Conservation (phyloP, 805 yeast species). For the Ogataea degrootiae region DNA sequence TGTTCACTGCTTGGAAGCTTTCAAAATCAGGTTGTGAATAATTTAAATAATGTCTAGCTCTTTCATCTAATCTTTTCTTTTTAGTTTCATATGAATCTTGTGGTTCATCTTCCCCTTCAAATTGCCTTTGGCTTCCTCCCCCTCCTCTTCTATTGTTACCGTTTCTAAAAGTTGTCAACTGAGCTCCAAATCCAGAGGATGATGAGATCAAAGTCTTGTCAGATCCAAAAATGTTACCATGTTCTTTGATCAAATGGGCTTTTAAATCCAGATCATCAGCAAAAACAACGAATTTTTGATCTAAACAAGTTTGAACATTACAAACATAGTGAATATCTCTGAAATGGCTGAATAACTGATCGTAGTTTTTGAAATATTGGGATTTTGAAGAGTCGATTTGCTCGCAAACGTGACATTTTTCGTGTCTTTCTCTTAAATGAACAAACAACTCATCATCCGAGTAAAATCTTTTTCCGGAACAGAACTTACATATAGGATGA, state of each 20-base stretch:
- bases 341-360: slow-evolving; percentile 72
- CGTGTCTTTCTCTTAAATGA: slow-evolving; percentile 82
- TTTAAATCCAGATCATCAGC: slow-evolving; percentile 79
- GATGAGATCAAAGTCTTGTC: slow-evolving; percentile 37
- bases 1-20: slow-evolving; percentile 46
- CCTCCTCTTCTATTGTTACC: slow-evolving; percentile 13
- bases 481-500: slow-evolving; percentile 84
- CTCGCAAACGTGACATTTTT: slow-evolving; percentile 87
- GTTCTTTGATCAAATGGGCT: slow-evolving; percentile 84
- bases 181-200: slow-evolving; percentile 31
- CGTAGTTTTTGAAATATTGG: slow-evolving; percentile 74
- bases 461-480: slow-evolving; percentile 70
- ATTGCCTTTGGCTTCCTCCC: slow-evolving; percentile 7
- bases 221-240: slow-evolving; percentile 52
- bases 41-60: slow-evolving; percentile 75
- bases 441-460: slow-evolving; percentile 80
- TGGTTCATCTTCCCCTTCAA: slow-evolving; percentile 17
- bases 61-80: slow-evolving; percentile 65
- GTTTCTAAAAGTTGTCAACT: slow-evolving; percentile 52
- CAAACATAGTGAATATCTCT: slow-evolving; percentile 70
- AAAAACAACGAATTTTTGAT: slow-evolving; percentile 88
- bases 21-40: slow-evolving; percentile 44
- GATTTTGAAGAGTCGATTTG: slow-evolving; percentile 56
- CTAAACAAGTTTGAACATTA: slow-evolving; percentile 70
- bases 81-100: slow-evolving; percentile 44